Evolutionary conservation across 2,329 filamentous ascomycete genomes (phyloP).

Genomic region (Fusarium longipes): DNA sequence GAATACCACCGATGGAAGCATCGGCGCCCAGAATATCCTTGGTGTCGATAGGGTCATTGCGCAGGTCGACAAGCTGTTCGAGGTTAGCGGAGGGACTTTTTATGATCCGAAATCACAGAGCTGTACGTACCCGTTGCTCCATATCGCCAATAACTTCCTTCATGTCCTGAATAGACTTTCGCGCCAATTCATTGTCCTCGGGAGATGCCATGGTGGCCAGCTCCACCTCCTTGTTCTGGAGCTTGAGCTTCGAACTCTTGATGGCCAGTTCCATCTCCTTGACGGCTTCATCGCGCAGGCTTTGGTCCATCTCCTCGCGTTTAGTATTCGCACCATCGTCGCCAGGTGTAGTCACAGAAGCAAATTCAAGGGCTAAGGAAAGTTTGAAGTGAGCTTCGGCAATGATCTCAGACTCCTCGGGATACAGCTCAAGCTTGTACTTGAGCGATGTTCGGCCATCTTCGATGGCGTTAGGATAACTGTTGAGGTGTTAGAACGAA

Average conservation of each 20-base stretch:
- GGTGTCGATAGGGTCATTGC: slow-evolving; percentile 64
- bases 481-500: slow-evolving; percentile 46
- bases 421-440: slow-evolving; percentile 82
- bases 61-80: slow-evolving; percentile 73
- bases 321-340: slow-evolving; percentile 59
- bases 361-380: slow-evolving; percentile 93
- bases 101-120: neutral
- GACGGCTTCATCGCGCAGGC: slow-evolving; percentile 76
- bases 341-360: slow-evolving; percentile 75
- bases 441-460: slow-evolving; percentile 83
- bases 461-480: slow-evolving; percentile 85
- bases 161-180: slow-evolving; percentile 74
- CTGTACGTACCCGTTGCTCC: slow-evolving; percentile 72
- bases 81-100: neutral
- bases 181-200: slow-evolving; percentile 73
- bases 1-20: slow-evolving; percentile 64
- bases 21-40: slow-evolving; percentile 54
- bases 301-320: slow-evolving; percentile 71
- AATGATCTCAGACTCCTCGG: slow-evolving; percentile 83
- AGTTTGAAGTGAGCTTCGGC: slow-evolving; percentile 98
- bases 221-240: slow-evolving; percentile 75
- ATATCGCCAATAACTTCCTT: slow-evolving; percentile 84
- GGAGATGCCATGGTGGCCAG: slow-evolving; percentile 71
- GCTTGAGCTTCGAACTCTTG: slow-evolving; percentile 75
- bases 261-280: slow-evolving; percentile 80